Evolutionary conservation across 2,329 filamentous ascomycete genomes (phyloP).

Genomic region (Microdochium nivale): DNA sequence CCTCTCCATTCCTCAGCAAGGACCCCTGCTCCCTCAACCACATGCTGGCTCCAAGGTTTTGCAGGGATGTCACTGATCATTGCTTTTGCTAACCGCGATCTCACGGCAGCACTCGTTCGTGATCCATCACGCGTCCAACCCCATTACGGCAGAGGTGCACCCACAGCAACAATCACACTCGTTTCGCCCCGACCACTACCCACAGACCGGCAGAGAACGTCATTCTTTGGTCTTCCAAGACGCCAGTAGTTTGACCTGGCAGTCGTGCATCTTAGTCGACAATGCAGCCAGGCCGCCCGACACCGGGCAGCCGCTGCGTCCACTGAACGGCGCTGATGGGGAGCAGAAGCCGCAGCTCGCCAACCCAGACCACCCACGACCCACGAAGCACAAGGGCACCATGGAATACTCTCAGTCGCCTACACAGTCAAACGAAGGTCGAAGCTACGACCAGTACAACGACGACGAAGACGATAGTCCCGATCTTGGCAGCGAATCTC

Average conservation of each 20-base stretch:
- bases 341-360: constrained; percentile 4
- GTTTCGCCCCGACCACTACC: neutral
- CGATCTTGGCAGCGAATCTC: constrained; percentile 11
- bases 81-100: neutral
- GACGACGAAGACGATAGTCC: constrained; percentile 15
- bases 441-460: constrained; percentile 42
- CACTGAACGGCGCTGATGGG: constrained; percentile 9
- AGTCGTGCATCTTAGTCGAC: neutral
- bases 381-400: constrained; percentile 12
- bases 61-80: neutral
- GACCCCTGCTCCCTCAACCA: neutral
- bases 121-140: neutral
- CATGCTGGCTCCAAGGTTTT: neutral
- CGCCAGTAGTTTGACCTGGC: neutral
- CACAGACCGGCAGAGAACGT: neutral
- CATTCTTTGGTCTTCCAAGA: neutral
- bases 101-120: neutral
- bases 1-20: neutral
- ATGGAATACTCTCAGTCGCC: constrained; percentile 43
- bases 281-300: neutral
- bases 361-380: neutral
- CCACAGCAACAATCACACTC: neutral
- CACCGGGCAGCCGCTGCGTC: constrained; percentile 4
- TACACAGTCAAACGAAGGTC: constrained; percentile 47
- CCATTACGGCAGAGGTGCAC: neutral